Percentiles rank a stretch among this genome's conserved stretches.
phyloP scores from a whole-genome alignment of 371 early-diverging fungal species.

The Actinomucor elegans region DNA sequence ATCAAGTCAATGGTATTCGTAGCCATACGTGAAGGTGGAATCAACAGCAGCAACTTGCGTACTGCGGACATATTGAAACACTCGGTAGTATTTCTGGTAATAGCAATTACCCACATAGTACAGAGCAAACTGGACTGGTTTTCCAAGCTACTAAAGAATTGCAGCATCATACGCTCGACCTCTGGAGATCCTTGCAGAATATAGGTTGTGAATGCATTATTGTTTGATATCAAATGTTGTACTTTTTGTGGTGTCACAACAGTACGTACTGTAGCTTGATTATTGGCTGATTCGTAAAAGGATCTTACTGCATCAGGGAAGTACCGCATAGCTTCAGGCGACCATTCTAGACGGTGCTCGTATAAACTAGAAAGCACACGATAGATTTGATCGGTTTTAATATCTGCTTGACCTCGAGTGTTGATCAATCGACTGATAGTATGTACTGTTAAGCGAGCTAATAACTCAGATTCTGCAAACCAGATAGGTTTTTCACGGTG shows the following conservation, averaged over 20 bases:
- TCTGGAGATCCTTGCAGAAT: constrained; percentile 39
- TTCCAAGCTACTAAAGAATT: constrained; percentile 56
- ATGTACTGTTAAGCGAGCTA: constrained; percentile 59
- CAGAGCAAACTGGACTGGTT: constrained; percentile 70
- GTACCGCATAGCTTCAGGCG: constrained; percentile 47
- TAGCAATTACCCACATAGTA: constrained; percentile 64
- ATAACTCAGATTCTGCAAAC: constrained; percentile 70
- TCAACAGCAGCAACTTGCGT: constrained; percentile 64
- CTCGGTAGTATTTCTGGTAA: constrained; percentile 33
- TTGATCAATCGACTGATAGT: constrained; percentile 64
- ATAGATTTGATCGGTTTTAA: constrained; percentile 55
- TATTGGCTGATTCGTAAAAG: constrained; percentile 39
- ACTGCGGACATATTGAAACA: constrained; percentile 51
- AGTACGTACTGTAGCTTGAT: constrained; percentile 18
- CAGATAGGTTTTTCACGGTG: constrained; percentile 61
- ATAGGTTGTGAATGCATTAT: constrained; percentile 32
- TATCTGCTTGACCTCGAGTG: constrained; percentile 62
- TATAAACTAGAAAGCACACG: constrained; percentile 55
- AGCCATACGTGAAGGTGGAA: constrained; percentile 70
- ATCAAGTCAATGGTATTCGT: constrained; percentile 66
- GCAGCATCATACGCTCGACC: constrained; percentile 33
- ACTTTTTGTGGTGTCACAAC: constrained; percentile 39
- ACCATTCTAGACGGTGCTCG: constrained; percentile 58
- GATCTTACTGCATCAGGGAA: constrained; percentile 59
- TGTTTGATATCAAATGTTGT: constrained; percentile 28